Evolutionary conservation across 352 stramenopile genomes (phyloP), one percentile per base, ranked within the genome.

Genomic region (Phytopythium cucurbitacearum): DNA sequence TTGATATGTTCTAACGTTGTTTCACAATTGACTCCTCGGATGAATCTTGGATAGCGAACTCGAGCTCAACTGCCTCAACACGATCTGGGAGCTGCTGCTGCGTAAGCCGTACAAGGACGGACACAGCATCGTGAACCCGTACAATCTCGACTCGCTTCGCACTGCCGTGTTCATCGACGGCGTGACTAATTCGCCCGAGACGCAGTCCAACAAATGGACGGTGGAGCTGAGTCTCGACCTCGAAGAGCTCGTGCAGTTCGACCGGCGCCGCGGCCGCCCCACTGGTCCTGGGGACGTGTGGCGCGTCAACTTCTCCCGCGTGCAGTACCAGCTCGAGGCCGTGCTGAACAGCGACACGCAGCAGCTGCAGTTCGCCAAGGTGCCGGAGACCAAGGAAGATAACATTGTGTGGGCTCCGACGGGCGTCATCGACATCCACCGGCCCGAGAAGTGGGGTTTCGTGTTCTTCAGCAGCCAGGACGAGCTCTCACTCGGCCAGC

Each of bases 51-150:
- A 12, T 47, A 89, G 79, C 59, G 90, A 97, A 69, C 62, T 96
- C 41, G 90, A 97, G 64, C 56, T 96, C 38, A 97, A 97, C 61
- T 93, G 86, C 35, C 70, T 96, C 38, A 97, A 96, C 54, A 95
- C 87, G 51, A 83, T 94, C 46, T 97, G 87, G 88, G 90, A 97
- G 59, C 63, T 97, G 16, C 71, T 96, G 54, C 71, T 97, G 15
- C 72, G 93, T 65, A 78, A 80, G 48, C 87, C 89, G 0, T 97
- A 97, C 67, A 84, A 82, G 49, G 85, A 97, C 70, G 86, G 82
- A 51, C 82, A 93, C 53, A 80, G 62, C 51, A 85, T 91, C 53
- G 66, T 78, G 42, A 91, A 91, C 59, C 80, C 80, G 43, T 84
- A 73, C 65, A 91, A 91, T 53, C 60, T 91, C 35, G 51, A 47